A percentile compares a stretch with the other conserved stretches of the same genome.
phyloP scores from a whole-genome alignment of 1,284 basidiomycete genomes.

The Apiotrichum gamsii region DNA sequence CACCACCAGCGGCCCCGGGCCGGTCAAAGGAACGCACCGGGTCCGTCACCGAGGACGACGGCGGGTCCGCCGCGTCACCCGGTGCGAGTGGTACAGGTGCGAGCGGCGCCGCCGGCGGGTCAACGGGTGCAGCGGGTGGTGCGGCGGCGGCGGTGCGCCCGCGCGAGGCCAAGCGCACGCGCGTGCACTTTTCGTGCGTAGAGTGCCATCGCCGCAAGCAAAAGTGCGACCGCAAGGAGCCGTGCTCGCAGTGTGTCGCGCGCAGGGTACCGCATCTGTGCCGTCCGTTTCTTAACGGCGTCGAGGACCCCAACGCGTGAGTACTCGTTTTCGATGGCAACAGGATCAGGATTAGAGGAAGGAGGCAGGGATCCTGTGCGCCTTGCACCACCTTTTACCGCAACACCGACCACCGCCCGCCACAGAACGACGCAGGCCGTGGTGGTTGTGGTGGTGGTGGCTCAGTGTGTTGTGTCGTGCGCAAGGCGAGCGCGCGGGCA shows the following conservation, averaged over 20 bases:
- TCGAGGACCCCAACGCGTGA: constrained; percentile 46
- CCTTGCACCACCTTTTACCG: too few species aligned
- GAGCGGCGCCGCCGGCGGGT: constrained; percentile 9
- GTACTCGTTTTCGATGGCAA: too few species aligned
- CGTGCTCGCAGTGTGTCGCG: constrained; percentile 48
- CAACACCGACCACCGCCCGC: too few species aligned
- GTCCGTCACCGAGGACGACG: constrained; percentile 33
- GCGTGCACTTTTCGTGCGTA: constrained; percentile 47
- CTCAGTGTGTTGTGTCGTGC: too few species aligned
- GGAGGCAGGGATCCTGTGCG: too few species aligned
- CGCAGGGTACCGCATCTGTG: constrained; percentile 48
- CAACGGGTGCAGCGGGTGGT: constrained; percentile 23
- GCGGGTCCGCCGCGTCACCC: constrained; percentile 3
- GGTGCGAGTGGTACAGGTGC: neutral
- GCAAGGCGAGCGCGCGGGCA: too few species aligned
- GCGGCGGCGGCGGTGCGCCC: constrained; percentile 10
- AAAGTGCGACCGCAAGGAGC: constrained; percentile 46
- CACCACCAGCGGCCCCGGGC: constrained; percentile 18
- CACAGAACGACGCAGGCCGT: too few species aligned
- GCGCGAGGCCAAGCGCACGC: constrained; percentile 38
- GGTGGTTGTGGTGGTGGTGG: too few species aligned
- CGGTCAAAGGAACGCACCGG: constrained; percentile 19
- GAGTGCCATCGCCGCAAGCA: constrained; percentile 48
- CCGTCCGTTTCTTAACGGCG: constrained; percentile 49
- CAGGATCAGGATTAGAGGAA: too few species aligned